Evolutionary conservation across 139 green algal species (phyloP).

Genomic region (Chlamydomonas applanata): DNA sequence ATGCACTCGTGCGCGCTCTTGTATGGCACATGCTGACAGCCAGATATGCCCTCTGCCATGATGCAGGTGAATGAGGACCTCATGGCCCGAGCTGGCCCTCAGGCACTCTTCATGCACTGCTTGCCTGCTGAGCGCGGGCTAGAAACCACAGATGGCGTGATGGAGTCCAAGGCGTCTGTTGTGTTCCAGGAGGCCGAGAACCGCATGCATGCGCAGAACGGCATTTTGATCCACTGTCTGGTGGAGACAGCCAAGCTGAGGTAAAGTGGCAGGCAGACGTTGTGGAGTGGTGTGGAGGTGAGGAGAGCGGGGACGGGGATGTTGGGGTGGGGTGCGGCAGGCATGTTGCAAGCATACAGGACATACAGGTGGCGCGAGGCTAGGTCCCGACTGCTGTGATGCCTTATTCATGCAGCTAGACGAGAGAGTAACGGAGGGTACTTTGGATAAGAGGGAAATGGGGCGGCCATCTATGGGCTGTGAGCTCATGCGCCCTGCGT

Average conservation of each 20-base stretch:
- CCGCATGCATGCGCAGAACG: constrained; percentile 96
- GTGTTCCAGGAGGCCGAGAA: constrained; percentile 96
- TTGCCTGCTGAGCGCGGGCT: constrained; percentile 91
- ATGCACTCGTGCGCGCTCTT: neutral
- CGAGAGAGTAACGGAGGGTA: too few relatives aligned
- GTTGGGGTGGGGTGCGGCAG: too few relatives aligned
- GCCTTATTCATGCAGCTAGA: too few relatives aligned
- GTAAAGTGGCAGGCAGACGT: too few relatives aligned
- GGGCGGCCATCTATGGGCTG: too few relatives aligned
- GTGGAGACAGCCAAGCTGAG: constrained; percentile 9
- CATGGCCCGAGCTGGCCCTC: constrained; percentile 81
- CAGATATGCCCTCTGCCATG: neutral
- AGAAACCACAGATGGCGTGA: constrained; percentile 90
- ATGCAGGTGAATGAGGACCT: constrained; percentile 87
- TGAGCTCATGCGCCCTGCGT: too few relatives aligned
- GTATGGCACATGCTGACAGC: neutral
- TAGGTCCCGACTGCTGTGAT: too few relatives aligned
- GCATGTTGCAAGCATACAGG: too few relatives aligned
- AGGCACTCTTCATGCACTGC: constrained; percentile 97
- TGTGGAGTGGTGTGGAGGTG: too few relatives aligned
- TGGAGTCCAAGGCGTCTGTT: constrained; percentile 85
- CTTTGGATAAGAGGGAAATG: too few relatives aligned
- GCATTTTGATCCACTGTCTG: constrained; percentile 85
- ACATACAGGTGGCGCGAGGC: too few relatives aligned
- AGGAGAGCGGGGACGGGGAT: too few relatives aligned